A percentile compares a stretch with the other conserved stretches of the same genome.
These are phyloP conservation scores for Aspergillus tubingensis DNA, from an alignment of 2,329 filamentous ascomycete species.

Conservation along the genomic window DNA sequence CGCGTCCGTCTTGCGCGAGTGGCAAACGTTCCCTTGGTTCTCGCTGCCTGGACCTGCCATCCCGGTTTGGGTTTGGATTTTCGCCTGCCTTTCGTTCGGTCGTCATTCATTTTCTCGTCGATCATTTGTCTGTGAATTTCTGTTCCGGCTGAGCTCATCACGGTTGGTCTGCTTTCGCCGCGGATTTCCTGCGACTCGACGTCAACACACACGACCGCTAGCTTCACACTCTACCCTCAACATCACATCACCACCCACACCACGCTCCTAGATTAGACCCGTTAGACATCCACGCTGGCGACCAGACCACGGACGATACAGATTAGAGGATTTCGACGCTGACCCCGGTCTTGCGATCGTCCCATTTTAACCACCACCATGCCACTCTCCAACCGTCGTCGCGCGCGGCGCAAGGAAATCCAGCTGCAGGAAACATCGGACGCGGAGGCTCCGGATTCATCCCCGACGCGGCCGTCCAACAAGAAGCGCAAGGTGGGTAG, in stretches of 20 bases:
- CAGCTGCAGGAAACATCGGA: slow-evolving; percentile 49
- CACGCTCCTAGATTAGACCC: not conserved
- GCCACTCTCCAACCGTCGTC: slow-evolving; percentile 47
- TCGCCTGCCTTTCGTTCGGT: slow-evolving; percentile 8
- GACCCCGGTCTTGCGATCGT: slow-evolving; percentile 8
- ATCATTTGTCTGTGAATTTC: slow-evolving; percentile 1
- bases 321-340: slow-evolving; percentile 1
- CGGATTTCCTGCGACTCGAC: slow-evolving; percentile 2
- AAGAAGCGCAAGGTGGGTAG: slow-evolving; percentile 51
- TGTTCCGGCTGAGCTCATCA: slow-evolving; percentile 1
- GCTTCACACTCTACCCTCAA: no score
- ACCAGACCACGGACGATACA: not conserved
- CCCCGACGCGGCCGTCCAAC: slow-evolving; percentile 47
- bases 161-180: not conserved
- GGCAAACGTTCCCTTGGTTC: slow-evolving; percentile 39
- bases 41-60: slow-evolving; percentile 18
- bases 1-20: slow-evolving; percentile 30
- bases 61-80: slow-evolving; percentile 13
- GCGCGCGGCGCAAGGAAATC: slow-evolving; percentile 49
- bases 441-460: slow-evolving; percentile 50
- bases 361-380: slow-evolving; percentile 27
- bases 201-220: not conserved
- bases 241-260: not conserved
- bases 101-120: slow-evolving; percentile 3
- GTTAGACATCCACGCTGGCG: not conserved